Evolutionary conservation across 1,284 basidiomycete species (phyloP).

Genomic region (Ganoderma leucocontextum): DNA sequence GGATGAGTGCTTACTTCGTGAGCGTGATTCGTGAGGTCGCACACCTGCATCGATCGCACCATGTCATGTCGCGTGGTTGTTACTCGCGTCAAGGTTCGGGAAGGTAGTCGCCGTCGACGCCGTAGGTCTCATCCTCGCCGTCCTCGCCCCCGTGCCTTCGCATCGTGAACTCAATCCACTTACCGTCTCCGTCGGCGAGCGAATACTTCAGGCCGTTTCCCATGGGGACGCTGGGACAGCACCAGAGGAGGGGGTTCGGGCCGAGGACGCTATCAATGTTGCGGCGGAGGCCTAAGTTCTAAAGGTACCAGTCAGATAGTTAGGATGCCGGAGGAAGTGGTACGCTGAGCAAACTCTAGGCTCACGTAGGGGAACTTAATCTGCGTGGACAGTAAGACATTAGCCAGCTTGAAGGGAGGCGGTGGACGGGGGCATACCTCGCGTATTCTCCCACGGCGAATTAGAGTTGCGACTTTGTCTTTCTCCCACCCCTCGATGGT

Average conservation of each 20-base stretch:
- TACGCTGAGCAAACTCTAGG: conserved; percentile 20
- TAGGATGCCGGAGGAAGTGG: conserved; percentile 11
- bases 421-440: conserved; percentile 61
- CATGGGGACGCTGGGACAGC: conserved; percentile 71
- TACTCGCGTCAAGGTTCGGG: conserved; percentile 22
- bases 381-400: conserved; percentile 44
- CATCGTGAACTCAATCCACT: conserved; percentile 67
- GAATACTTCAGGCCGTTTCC: conserved; percentile 85
- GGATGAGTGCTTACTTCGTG: conserved; percentile 40
- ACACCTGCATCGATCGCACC: conserved; percentile 32
- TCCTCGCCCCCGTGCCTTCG: conserved; percentile 11
- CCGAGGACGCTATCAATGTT: conserved; percentile 88
- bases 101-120: conserved; percentile 25
- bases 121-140: conserved; percentile 22
- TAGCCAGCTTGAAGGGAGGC: background rate
- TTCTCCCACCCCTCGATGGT: conserved; percentile 99
- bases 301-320: conserved; percentile 19
- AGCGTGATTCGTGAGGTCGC: conserved; percentile 22
- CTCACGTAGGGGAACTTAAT: conserved; percentile 94
- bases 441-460: conserved; percentile 85
- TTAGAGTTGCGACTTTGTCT: conserved; percentile 89
- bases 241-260: conserved; percentile 79
- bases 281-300: conserved; percentile 80
- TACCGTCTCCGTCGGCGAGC: conserved; percentile 76
- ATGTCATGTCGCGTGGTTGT: background rate